Evolutionary conservation across 805 yeast species (phyloP), one percentile per base, ranked within the genome.

Genomic region (Saccharomycopsis amapae): DNA sequence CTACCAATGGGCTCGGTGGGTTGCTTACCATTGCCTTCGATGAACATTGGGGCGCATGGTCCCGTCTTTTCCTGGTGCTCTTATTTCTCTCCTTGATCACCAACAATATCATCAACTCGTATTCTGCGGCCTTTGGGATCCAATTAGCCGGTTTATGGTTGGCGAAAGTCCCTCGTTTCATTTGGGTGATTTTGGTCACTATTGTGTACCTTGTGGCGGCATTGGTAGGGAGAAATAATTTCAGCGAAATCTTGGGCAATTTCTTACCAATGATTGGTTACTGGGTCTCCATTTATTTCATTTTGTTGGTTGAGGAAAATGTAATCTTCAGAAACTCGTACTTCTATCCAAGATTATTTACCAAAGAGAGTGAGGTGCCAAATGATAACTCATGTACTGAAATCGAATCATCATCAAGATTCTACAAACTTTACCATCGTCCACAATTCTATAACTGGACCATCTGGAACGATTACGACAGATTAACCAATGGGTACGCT

Each of bases 191-290:
- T 37, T 60, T 75, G 3, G 72, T 81, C 20, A 81, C 87, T 12
- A 73, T 68, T 1, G 64, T 83, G 19, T 83, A 80, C 56, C 66
- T 84, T 51, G 76, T 81, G 3, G 74, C 86, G 59, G 80, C 95
- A 1, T 64, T 85, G 49, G 89, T 75, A 19, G 96, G 96, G 9
- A 72, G 82, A 55, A 66, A 81, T 58, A 79, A 80, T 55, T 82
- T 87, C 59, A 69, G 85, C 46, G 69, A 77, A 2, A 85, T 87
- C 49, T 66, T 86, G 54, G 78, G 86, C 9, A 86, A 86, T 57
- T 86, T 86, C 63, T 66, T 86, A 56, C 95, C 96, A 7, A 86
- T 86, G 95, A 75, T 86, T 48, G 95, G 95, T 1, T 86, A 86
- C 64, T 86, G 96, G 96, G 76, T 85, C 46, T 76, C 89, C 48